Base-by-base conservation (phyloP, 1,284 basidiomycete species). In the Rugosomyces carneus region DNA sequence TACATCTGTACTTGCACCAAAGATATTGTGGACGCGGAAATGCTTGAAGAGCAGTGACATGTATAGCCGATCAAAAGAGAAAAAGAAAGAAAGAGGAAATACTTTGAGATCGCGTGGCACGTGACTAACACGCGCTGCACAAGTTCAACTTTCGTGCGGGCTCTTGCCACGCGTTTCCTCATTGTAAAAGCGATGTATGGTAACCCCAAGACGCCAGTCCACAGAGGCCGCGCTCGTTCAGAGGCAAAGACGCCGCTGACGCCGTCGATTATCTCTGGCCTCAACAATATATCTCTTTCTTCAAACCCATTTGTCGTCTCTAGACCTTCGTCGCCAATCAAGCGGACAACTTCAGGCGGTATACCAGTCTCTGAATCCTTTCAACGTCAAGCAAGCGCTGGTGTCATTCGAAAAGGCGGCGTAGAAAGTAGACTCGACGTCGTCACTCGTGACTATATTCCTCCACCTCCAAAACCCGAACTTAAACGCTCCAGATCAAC, bases 1-100 rank as follows among this genome's bases (percentile, higher is more conserved):
- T 37, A 96, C 91, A 64, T 91, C 83, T 1, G 92, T 94, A 64
- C 91, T 92, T 3, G 89, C 87, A 40, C 93, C 93, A 60, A 95
- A 94, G 44, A 97, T 71, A 62, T 94, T 89, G 64, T 93, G 89
- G 27, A 93, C 70, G 16, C 91, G 80, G 36, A 95, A 74, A 59
- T 92, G 76, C 56, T 79, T 83, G 71, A 86, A 95, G 66, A 69
- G 79, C 50, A 65, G 60, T 20, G 71, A 68, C 73, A 75, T 75
- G 37, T n/a, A n/a, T n/a, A n/a, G n/a, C n/a, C n/a, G n/a, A n/a
- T n/a, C 6, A 29, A 9, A 10, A 2, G 13, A 29, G 27, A 29
- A 29, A 10, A 29, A 29, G 27, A 29, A 29, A 9, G 10, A 9
- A 29, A 23, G 1, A 16, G 18, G 26, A 16, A 26, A 11, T 40